Evolutionary conservation across 352 stramenopile species (phyloP).

Genomic region (Phytophthora idaei): DNA sequence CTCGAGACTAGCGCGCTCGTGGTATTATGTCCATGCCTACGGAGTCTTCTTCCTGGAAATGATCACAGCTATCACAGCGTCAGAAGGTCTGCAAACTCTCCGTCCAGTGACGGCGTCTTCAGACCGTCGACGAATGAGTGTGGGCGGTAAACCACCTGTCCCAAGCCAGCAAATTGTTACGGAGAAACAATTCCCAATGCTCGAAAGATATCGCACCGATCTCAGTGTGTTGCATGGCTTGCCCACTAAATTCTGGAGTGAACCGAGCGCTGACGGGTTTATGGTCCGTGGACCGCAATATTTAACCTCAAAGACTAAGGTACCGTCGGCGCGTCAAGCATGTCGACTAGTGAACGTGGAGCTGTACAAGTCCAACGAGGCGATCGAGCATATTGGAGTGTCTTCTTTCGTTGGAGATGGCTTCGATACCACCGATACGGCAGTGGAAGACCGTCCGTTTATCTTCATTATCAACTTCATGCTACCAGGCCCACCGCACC

Average conservation of each 20-base stretch:
- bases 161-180: conserved; percentile 63
- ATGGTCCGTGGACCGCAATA: conserved; percentile 74
- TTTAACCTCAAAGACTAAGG: conserved; percentile 62
- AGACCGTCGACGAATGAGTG: conserved; percentile 17
- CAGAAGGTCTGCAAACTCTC: conserved; percentile 23
- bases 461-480: conserved; percentile 88
- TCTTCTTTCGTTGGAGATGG: conserved; percentile 64
- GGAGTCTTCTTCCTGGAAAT: conserved; percentile 80
- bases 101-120: conserved; percentile 34
- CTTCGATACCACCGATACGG: conserved; percentile 31
- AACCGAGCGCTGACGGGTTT: conserved; percentile 69
- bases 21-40: conserved; percentile 82
- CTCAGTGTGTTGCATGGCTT: conserved; percentile 56
- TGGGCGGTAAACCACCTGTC: conserved; percentile 20
- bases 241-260: conserved; percentile 83
- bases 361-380: conserved; percentile 60
- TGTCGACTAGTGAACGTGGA: conserved; percentile 75
- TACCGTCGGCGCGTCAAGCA: conserved; percentile 60
- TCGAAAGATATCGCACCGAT: conserved; percentile 72
- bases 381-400: conserved; percentile 68
- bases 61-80: conserved; percentile 60
- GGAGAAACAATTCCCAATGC: conserved; percentile 60
- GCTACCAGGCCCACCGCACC: conserved; percentile 64
- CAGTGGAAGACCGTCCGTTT: conserved; percentile 45
- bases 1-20: conserved; percentile 54